phyloP scores from a whole-genome alignment of 768 basidiomycete species.

The Phlebiopsis gigantea region DNA sequence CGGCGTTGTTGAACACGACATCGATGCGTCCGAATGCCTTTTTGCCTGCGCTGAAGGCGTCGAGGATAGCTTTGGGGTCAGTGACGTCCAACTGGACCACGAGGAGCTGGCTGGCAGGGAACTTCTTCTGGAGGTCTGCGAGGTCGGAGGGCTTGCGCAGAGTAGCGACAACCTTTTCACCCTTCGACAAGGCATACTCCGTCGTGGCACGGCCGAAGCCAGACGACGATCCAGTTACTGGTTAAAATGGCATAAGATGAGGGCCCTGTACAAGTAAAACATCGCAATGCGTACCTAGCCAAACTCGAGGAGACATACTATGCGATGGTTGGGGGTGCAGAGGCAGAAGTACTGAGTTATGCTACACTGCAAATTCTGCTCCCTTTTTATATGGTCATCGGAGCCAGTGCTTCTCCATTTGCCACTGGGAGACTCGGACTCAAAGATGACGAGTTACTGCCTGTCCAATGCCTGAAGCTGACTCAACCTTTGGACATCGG shows the following conservation, averaged over 20 bases:
- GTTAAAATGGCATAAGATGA: not conserved
- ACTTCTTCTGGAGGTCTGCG: slow-evolving; percentile 20
- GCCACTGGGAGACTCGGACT: no score
- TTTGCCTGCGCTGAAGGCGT: slow-evolving; percentile 30
- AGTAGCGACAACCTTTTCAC: slow-evolving; percentile 39
- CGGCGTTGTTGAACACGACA: slow-evolving; percentile 43
- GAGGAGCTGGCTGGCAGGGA: slow-evolving; percentile 29
- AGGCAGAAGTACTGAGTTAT: no score
- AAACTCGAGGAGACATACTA: not conserved
- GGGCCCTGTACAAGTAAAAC: not conserved
- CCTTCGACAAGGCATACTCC: slow-evolving; percentile 29
- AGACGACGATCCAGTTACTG: slow-evolving; percentile 37
- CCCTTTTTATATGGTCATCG: not conserved
- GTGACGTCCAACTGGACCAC: slow-evolving; percentile 37
- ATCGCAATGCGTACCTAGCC: not conserved
- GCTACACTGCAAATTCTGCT: no score
- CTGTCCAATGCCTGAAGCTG: no score
- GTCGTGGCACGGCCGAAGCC: slow-evolving; percentile 35
- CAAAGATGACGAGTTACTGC: no score
- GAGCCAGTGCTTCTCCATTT: not conserved
- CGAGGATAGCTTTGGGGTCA: slow-evolving; percentile 24
- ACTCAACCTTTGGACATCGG: no score
- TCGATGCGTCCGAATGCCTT: slow-evolving; percentile 39
- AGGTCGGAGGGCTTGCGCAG: slow-evolving; percentile 27
- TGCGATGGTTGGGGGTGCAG: no score